A percentile compares a stretch with the other conserved stretches of the same genome.
Conservation (phyloP, 1,139 yeast genomes). For the Candida buenavistaensis region DNA sequence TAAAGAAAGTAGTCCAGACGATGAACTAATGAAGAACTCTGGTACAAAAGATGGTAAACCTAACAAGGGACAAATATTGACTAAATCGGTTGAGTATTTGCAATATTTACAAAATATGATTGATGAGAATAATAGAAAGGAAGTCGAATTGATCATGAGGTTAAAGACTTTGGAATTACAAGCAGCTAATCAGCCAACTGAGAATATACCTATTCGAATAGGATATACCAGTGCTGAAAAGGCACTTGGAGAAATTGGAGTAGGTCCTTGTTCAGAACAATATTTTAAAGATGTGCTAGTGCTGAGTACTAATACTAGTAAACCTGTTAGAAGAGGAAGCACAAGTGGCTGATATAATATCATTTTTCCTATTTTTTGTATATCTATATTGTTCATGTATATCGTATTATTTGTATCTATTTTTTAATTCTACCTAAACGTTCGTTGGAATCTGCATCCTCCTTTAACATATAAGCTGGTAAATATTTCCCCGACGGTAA, state of each 20-base stretch:
- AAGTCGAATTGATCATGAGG: constrained; percentile 68
- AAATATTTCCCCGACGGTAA: constrained; percentile 29
- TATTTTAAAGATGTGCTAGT: constrained; percentile 41
- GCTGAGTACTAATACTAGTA: constrained; percentile 29
- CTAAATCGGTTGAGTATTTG: constrained; percentile 83
- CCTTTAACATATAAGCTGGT: constrained; percentile 68
- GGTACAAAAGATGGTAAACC: constrained; percentile 89
- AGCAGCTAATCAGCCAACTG: constrained; percentile 19
- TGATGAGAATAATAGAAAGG: constrained; percentile 75
- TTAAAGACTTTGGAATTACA: constrained; percentile 54
- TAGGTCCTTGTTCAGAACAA: constrained; percentile 68
- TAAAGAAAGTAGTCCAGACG: constrained; percentile 8
- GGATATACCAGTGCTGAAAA: constrained; percentile 70
- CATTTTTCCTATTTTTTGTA: constrained; percentile 2
- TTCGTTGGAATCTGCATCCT: constrained; percentile 60
- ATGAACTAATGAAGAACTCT: constrained; percentile 41
- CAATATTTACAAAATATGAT: constrained; percentile 71
- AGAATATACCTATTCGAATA: constrained; percentile 47
- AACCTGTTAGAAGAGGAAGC: constrained; percentile 24
- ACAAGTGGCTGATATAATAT: constrained; percentile 6
- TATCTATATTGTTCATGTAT: constrained; percentile 3
- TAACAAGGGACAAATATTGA: constrained; percentile 85
- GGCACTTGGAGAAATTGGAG: constrained; percentile 76
- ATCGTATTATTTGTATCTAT: constrained; percentile 3
- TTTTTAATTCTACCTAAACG: constrained; percentile 32